Conservation (phyloP, 2,329 filamentous ascomycete species). For the Tolypocladium tundrense region DNA sequence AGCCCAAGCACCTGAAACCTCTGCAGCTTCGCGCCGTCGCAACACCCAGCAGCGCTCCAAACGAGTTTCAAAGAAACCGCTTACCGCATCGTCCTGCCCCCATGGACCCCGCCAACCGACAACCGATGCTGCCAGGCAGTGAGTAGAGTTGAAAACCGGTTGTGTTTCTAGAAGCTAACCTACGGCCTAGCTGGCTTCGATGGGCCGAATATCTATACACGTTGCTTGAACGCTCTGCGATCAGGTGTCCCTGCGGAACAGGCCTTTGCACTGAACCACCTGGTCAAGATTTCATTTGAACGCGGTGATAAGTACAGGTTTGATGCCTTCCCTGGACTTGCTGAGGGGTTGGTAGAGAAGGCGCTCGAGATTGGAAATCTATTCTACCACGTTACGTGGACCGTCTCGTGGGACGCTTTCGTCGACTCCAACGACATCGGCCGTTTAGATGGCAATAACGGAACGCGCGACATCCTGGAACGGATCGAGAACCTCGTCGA, state of each 20-base stretch:
- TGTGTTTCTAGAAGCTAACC: conserved; percentile 3
- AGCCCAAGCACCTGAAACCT: conserved; percentile 52
- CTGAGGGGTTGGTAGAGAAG: conserved; percentile 80
- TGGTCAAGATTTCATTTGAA: conserved; percentile 93
- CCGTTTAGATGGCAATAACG: conserved; percentile 31
- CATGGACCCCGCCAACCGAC: conserved; percentile 22
- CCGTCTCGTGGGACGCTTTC: conserved; percentile 54
- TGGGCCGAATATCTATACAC: conserved; percentile 83
- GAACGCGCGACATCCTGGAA: conserved; percentile 48
- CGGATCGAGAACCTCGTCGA: conserved; percentile 55
- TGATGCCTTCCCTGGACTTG: conserved; percentile 78
- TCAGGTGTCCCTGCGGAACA: conserved; percentile 74
- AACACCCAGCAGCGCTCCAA: conserved; percentile 65
- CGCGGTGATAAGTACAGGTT: conserved; percentile 94
- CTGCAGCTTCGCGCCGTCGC: conserved; percentile 62
- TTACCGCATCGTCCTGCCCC: conserved; percentile 27
- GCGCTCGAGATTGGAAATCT: conserved; percentile 66
- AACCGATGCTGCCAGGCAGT: conserved; percentile 51
- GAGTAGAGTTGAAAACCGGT: conserved; percentile 22
- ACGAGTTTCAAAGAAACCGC: conserved; percentile 43
- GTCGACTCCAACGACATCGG: conserved; percentile 44
- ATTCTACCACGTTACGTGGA: conserved; percentile 77
- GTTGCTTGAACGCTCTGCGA: conserved; percentile 73
- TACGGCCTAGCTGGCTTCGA: conserved; percentile 44
- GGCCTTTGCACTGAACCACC: conserved; percentile 83